Percentiles rank a stretch among this genome's conserved stretches.
Conservation (phyloP, 495 filamentous ascomycete species). For the Immersiella caudata region DNA sequence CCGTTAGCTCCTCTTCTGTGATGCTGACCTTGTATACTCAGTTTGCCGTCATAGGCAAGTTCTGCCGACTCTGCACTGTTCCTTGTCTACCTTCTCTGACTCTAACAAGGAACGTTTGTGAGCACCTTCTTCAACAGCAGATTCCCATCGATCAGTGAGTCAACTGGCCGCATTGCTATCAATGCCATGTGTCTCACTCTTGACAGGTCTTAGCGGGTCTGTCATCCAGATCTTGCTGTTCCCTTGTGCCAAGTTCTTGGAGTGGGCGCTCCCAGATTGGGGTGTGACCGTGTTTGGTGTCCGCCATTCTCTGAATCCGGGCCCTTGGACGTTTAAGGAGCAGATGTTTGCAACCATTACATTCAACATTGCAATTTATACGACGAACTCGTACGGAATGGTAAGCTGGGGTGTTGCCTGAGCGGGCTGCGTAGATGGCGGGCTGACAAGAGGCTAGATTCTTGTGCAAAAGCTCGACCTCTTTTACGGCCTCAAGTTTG, state of each 20-base stretch:
- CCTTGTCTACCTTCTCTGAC: neutral
- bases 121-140: constrained; percentile 46
- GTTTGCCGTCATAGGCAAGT: neutral
- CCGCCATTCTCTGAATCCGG: constrained; percentile 44
- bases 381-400: constrained; percentile 40
- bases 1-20: neutral
- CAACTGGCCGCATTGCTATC: neutral
- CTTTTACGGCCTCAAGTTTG: constrained; percentile 33
- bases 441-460: constrained; percentile 24
- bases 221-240: constrained; percentile 46
- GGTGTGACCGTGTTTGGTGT: constrained; percentile 33
- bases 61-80: neutral
- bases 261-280: constrained; percentile 36
- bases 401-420: constrained; percentile 4
- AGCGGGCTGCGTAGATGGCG: neutral
- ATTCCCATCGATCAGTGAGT: constrained; percentile 40
- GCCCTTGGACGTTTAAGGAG: constrained; percentile 50
- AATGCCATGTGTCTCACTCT: neutral
- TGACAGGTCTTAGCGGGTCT: constrained; percentile 34
- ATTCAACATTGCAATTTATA: constrained; percentile 40
- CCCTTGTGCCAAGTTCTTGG: constrained; percentile 42
- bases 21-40: neutral
- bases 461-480: constrained; percentile 33
- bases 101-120: constrained; percentile 35
- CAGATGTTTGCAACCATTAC: constrained; percentile 46